Base-by-base conservation (phyloP, 139 green algal genomes). In the Chlorella sp. region DNA sequence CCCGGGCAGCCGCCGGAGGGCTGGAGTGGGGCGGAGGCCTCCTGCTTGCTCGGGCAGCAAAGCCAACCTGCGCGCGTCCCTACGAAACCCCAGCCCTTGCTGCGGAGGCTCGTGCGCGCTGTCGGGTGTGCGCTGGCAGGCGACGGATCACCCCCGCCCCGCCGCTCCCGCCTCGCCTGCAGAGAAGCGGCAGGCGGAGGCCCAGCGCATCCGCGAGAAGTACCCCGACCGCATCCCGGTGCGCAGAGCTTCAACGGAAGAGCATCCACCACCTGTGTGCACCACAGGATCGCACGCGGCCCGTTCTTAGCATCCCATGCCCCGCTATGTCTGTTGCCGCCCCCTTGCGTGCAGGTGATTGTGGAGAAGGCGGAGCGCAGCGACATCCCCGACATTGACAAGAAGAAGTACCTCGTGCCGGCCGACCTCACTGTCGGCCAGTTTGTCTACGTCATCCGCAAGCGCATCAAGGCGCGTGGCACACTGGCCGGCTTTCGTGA, bases 381-480 rank as follows among this genome's bases (percentile, higher is more conserved):
- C 65, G 91, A 98, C 79, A 98, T 99, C 41, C 93, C 96, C n/a
- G 93, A 97, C 76, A 98, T 99, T 62, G 96, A 99, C 87, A 99
- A 99, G 91, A 98, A 99, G 82, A 99, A 99, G 95, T 99, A 99
- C 81, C 90, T 99, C 12, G 96, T 99, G 8, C 96, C 96, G 1
- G 87, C 91, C 4, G 96, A 99, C 82, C 77, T 99, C 7, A 98
- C 94, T 2, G 94, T 98, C 2, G 96, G 96, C 9, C 96, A 99
- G 83, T 99, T 99, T 82, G 96, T 98, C 46, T 99, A 98, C 78
- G 96, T 99, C 45, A 99, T 99, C 75, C 91, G 96, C 40, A 98
- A 98, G 85, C 86, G 96, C 46, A 98, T 99, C 85, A n/a, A n/a
- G n/a, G n/a, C n/a, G n/a, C n/a, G n/a, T n/a, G n/a, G n/a, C n/a